Percentiles rank a stretch among this genome's conserved stretches.
phyloP scores from a whole-genome alignment of 2,329 filamentous ascomycete genomes.

The Trichocomaceae sp. region DNA sequence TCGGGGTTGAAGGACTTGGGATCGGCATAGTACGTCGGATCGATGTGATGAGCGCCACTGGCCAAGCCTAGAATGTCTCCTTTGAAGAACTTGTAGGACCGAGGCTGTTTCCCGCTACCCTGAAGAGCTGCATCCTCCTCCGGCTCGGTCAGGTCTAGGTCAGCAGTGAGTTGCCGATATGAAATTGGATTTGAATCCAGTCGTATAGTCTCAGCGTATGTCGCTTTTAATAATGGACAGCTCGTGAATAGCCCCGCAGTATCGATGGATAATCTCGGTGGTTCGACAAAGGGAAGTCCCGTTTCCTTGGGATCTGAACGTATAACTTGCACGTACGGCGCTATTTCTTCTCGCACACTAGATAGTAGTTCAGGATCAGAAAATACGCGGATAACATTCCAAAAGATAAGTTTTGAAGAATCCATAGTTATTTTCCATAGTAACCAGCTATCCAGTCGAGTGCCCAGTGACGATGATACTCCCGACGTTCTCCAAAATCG shows the following conservation, averaged over 20 bases:
- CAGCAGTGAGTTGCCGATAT: constrained; percentile 34
- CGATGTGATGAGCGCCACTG: constrained; percentile 40
- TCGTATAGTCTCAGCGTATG: constrained; percentile 43
- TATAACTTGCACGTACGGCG: constrained; percentile 34
- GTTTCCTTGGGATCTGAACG: constrained; percentile 32
- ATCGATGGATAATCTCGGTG: constrained; percentile 38
- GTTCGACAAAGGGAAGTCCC: constrained; percentile 39
- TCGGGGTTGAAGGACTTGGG: constrained; percentile 40
- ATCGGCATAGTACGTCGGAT: constrained; percentile 35
- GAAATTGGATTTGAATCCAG: constrained; percentile 39
- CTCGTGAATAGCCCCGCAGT: constrained; percentile 35
- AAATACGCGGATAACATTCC: constrained; percentile 45
- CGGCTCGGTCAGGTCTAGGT: constrained; percentile 36
- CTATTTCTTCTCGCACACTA: constrained; percentile 42
- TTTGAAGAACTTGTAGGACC: constrained; percentile 36
- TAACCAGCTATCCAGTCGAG: constrained; percentile 41
- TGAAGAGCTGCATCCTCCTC: constrained; percentile 26
- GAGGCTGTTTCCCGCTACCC: constrained; percentile 20
- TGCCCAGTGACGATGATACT: constrained; percentile 25
- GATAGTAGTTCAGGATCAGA: constrained; percentile 35
- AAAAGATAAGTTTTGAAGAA: constrained; percentile 47
- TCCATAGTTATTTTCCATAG: constrained; percentile 53
- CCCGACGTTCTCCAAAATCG: constrained; percentile 35
- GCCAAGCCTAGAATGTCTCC: constrained; percentile 41
- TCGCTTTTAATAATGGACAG: constrained; percentile 43